Conservation (phyloP, 2,329 filamentous ascomycete genomes). For the Microthyrium microscopicum region DNA sequence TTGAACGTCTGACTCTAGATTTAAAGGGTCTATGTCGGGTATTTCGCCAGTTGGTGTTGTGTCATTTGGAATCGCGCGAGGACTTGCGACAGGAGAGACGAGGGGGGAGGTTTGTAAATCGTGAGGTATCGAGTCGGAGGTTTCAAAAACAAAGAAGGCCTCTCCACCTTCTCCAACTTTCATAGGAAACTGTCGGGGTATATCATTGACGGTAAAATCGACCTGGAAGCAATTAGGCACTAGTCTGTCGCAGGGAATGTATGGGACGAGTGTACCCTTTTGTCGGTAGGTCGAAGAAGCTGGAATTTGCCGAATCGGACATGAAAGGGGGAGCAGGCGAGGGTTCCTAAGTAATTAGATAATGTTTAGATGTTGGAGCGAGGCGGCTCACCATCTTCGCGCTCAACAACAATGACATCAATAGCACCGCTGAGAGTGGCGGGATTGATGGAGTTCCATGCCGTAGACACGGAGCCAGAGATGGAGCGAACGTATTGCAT, state of each 20-base stretch:
- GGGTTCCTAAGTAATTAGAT: conserved; percentile 28
- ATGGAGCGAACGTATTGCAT: conserved; percentile 99
- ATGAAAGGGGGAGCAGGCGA: conserved; percentile 92
- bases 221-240: conserved; percentile 32
- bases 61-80: conserved; percentile 32
- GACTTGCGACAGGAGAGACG: conserved; percentile 77
- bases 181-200: conserved; percentile 90
- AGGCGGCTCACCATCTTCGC: conserved; percentile 57
- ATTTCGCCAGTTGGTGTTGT: conserved; percentile 24
- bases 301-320: conserved; percentile 99
- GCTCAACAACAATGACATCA: conserved; percentile 96
- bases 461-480: conserved; percentile 89
- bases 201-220: conserved; percentile 87
- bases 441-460: conserved; percentile 99
- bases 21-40: conserved; percentile 53
- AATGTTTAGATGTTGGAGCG: background rate
- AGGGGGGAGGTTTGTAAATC: conserved; percentile 88
- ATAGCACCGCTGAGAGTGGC: conserved; percentile 94
- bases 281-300: conserved; percentile 82
- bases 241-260: background rate
- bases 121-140: conserved; percentile 77
- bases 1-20: conserved; percentile 26
- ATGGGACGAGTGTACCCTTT: conserved; percentile 44
- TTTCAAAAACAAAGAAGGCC: conserved; percentile 98
- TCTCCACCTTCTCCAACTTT: conserved; percentile 95